Conservation (phyloP, 2,329 filamentous ascomycete species). For the Corniculantispora saksenae region DNA sequence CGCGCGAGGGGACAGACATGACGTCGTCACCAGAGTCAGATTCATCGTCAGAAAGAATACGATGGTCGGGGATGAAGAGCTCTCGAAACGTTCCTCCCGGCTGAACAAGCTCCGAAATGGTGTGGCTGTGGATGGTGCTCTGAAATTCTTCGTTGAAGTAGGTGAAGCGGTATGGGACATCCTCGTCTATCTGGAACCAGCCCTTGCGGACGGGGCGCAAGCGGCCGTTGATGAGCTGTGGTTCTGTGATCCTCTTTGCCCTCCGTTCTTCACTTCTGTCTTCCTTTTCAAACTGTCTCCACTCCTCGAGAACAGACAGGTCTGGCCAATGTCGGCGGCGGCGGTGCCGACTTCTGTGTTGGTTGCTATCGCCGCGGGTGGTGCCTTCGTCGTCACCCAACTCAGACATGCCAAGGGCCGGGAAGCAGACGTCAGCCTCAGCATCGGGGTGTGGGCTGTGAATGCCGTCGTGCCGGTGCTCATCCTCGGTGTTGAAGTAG, state of each 20-base stretch:
- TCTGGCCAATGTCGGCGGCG: constrained; percentile 83
- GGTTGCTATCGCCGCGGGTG: constrained; percentile 43
- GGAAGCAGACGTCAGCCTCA: constrained; percentile 91
- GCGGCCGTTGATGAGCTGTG: constrained; percentile 86
- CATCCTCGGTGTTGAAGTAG: constrained; percentile 32
- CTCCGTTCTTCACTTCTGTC: constrained; percentile 74
- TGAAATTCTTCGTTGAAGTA: constrained; percentile 98
- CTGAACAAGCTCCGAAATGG: constrained; percentile 88
- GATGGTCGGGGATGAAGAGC: constrained; percentile 86
- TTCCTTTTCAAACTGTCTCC: constrained; percentile 89
- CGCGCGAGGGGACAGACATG: constrained; percentile 27
- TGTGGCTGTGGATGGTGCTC: constrained; percentile 94
- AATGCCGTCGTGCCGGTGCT: constrained; percentile 31
- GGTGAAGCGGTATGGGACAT: constrained; percentile 90
- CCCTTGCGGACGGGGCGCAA: constrained; percentile 75
- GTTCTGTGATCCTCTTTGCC: constrained; percentile 90
- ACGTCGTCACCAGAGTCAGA: constrained; percentile 59
- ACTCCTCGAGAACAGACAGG: constrained; percentile 79
- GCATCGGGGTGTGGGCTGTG: constrained; percentile 62
- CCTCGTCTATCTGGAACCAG: constrained; percentile 88
- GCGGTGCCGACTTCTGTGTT: constrained; percentile 50
- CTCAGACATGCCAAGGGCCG: constrained; percentile 70
- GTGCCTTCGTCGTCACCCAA: constrained; percentile 73
- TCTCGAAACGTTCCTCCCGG: constrained; percentile 81
- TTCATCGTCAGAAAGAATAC: constrained; percentile 71